Evolutionary conservation across 2,329 filamentous ascomycete species (phyloP), one percentile per base, ranked within the genome.

Genomic region (Fusarium napiforme): DNA sequence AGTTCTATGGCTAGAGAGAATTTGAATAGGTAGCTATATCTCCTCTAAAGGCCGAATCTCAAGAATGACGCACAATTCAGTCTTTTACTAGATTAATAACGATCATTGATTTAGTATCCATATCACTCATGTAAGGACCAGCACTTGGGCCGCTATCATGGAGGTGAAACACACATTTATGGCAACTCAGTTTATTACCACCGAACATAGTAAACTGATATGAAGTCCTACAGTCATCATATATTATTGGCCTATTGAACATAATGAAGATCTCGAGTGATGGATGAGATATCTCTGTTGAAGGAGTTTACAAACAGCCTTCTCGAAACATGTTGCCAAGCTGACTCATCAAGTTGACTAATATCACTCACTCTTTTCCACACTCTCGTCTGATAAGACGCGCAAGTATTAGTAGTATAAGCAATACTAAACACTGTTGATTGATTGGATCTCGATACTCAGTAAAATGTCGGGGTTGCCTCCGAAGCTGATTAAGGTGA

Each of bases 401-500:
- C 23, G 16, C 47, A 9, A 14, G 19, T 6, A 28, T 28, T 9
- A 28, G 26, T 47, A 15, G 19, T 12, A 37, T 23, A 49, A 19
- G 16, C 40, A 65, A 57, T 65, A 32, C 32, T 34, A 55, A 64
- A 42, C 23, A 56, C 26, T 23, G 10, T 18, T 42, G 10, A 45
- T 53, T 59, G 34, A 69, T 69, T 64, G 45, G 67, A 19, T 39
- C 46, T 21, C 26, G 15, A 39, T n/a, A 40, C 50, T 45, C 32
- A 58, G 32, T 21, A 18, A 34, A 50, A 23, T 36, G 34, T 42
- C 43, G 39, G 59, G 45, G 42, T 55, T 69, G 46, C 47, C 52
- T 49, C 66, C 65, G 40, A 53, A 49, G 59, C 59, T 64, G 52
- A 70, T 11, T 49, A 30, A 59, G 30, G 11, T 28, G 28, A 28